Conservation (phyloP, 148 eudicot species). For the Agrostemma githago region DNA sequence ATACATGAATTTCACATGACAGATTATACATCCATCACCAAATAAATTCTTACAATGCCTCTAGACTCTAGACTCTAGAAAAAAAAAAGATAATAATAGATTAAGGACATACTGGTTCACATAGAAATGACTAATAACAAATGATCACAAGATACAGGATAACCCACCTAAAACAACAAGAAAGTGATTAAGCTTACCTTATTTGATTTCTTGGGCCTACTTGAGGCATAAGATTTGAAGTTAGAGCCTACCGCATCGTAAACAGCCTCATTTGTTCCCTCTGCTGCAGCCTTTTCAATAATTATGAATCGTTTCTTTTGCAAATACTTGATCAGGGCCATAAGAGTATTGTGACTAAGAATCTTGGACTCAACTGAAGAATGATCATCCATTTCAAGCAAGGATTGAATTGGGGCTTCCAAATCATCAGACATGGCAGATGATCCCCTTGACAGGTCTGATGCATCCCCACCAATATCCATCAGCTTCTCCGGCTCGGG, state of each 20-base stretch:
- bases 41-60: not conserved
- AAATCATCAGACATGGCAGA: slow-evolving; percentile 84
- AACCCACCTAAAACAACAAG: not conserved
- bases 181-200: slow-evolving; percentile 50
- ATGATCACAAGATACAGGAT: not conserved
- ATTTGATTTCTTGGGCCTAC: slow-evolving; percentile 49
- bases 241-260: slow-evolving; percentile 81
- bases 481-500: slow-evolving; percentile 73
- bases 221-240: slow-evolving; percentile 51
- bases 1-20: not conserved
- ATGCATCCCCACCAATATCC: slow-evolving; percentile 63
- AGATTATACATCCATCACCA: not conserved
- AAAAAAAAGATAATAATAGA: not conserved
- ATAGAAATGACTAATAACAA: not conserved
- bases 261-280: slow-evolving; percentile 94
- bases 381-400: slow-evolving; percentile 53
- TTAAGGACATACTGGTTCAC: not conserved
- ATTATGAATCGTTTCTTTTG: slow-evolving; percentile 77
- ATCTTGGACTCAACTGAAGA: slow-evolving; percentile 76
- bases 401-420: slow-evolving; percentile 53
- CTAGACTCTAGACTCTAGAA: too few species aligned
- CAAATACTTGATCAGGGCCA: slow-evolving; percentile 89
- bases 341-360: slow-evolving; percentile 84
- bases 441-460: slow-evolving; percentile 65
- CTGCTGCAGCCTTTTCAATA: slow-evolving; percentile 89